Percentiles rank a stretch among this genome's conserved stretches.
Conservation (phyloP, 352 stramenopile genomes). For the Pythium dissotocum region DNA sequence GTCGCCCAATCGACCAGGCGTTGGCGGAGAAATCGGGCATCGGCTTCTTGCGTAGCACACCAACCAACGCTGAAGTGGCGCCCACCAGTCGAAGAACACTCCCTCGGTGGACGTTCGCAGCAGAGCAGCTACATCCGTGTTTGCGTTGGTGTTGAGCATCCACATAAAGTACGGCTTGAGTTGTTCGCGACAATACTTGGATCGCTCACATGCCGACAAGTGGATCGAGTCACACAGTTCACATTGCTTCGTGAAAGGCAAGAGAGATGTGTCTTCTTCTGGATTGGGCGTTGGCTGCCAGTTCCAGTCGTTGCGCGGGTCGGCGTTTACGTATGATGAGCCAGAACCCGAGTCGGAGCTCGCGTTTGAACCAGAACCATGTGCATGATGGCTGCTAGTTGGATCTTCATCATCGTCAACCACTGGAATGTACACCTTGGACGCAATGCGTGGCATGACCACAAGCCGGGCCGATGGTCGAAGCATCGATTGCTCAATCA, state of each 20-base stretch:
- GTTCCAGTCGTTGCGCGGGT: too few species aligned
- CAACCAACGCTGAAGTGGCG: constrained; percentile 7
- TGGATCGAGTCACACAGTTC: background rate
- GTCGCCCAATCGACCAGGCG: background rate
- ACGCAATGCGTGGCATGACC: background rate
- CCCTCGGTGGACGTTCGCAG: background rate
- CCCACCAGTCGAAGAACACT: constrained; percentile 1
- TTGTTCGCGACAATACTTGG: background rate
- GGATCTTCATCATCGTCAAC: background rate
- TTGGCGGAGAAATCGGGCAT: background rate
- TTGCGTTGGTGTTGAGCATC: background rate
- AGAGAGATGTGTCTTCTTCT: too few species aligned
- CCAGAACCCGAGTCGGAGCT: background rate
- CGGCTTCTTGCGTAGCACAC: background rate
- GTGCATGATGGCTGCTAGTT: background rate
- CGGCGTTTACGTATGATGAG: too few species aligned
- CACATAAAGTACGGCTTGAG: background rate
- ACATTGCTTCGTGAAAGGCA: background rate
- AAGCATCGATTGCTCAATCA: constrained; percentile 10
- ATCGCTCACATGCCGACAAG: background rate
- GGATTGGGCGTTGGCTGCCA: too few species aligned
- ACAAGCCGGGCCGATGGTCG: constrained; percentile 8
- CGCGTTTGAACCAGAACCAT: background rate
- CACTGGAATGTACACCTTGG: background rate
- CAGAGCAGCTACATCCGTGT: background rate